phyloP scores from a whole-genome alignment of 306 rosid genomes.

The Rosa chinensis region DNA sequence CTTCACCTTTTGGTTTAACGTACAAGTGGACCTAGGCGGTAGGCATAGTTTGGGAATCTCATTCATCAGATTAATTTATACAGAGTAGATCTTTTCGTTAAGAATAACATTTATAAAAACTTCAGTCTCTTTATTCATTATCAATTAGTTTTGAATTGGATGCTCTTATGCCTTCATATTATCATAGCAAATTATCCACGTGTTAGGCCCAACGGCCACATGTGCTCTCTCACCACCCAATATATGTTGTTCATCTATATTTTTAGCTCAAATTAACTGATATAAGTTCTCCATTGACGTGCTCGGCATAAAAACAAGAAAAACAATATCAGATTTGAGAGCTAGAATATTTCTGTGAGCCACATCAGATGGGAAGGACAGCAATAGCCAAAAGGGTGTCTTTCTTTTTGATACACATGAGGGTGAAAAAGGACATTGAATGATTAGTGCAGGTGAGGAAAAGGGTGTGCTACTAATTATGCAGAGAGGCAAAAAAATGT shows the following conservation, averaged over 20 bases:
- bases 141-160: not conserved
- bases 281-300: not conserved
- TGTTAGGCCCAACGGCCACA: not conserved
- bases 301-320: not conserved
- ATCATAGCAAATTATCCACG: not conserved
- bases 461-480: constrained; percentile 44
- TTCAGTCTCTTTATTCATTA: not conserved
- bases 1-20: not conserved
- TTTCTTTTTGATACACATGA: constrained; percentile 23
- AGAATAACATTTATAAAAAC: not conserved
- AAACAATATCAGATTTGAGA: constrained; percentile 1
- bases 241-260: not conserved
- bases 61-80: not conserved
- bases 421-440: constrained; percentile 34
- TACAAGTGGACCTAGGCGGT: constrained; percentile 17
- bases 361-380: constrained; percentile 2
- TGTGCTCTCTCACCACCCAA: not conserved
- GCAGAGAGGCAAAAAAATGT: constrained; percentile 26
- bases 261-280: not conserved
- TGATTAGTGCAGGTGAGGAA: constrained; percentile 44
- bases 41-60: constrained; percentile 14
- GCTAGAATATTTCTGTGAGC: not conserved
- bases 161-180: not conserved
- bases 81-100: not conserved
- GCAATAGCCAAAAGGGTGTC: constrained; percentile 28